Conservation (phyloP, 129 eudicot genomes). For the Sambucus nigra region DNA sequence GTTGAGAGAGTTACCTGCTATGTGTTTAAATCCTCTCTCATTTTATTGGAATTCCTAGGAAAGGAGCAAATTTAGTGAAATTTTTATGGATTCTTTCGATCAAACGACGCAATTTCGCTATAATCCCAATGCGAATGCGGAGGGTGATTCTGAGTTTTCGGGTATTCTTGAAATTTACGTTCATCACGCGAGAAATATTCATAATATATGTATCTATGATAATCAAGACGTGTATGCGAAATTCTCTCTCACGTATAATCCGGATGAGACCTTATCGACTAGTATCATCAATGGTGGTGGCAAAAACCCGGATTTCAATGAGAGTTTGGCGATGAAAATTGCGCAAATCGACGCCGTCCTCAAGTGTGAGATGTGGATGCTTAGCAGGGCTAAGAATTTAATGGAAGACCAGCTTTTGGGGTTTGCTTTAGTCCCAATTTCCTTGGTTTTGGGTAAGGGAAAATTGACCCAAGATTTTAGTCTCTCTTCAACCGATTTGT, state of each 20-base stretch:
- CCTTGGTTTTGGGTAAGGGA: constrained; percentile 37
- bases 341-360: constrained; percentile 54
- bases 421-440: constrained; percentile 63
- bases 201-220: constrained; percentile 84
- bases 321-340: constrained; percentile 45
- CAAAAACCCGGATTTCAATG: constrained; percentile 69
- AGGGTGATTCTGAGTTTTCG: constrained; percentile 31
- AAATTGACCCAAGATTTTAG: constrained; percentile 52
- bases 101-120: constrained; percentile 32
- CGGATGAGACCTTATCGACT: constrained; percentile 62
- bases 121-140: constrained; percentile 22
- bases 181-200: constrained; percentile 87
- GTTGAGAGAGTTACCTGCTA: no score
- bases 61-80: no score
- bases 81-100: constrained; percentile 41
- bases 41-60: no score
- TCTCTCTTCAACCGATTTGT: constrained; percentile 79
- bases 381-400: constrained; percentile 53
- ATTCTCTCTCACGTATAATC: constrained; percentile 73
- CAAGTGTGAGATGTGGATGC: constrained; percentile 93
- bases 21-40: no score
- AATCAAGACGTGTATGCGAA: constrained; percentile 91
- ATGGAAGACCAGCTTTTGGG: constrained; percentile 92
- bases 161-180: constrained; percentile 63
- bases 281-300: constrained; percentile 65